phyloP scores from a whole-genome alignment of 257 asterid genomes.

The Knoxia roxburghii region DNA sequence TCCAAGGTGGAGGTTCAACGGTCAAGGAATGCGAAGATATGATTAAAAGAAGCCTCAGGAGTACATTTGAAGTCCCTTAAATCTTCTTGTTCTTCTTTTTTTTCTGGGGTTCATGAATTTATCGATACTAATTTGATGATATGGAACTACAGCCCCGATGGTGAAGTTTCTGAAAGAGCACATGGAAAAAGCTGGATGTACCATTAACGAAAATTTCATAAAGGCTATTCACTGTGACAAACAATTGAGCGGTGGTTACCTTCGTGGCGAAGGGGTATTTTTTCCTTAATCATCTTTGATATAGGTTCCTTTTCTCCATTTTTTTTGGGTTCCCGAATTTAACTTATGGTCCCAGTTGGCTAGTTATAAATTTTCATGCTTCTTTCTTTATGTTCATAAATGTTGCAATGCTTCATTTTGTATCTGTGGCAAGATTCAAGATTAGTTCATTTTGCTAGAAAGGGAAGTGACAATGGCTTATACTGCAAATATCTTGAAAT shows the following conservation, averaged over 20 bases:
- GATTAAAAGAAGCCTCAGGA: constrained; percentile 63
- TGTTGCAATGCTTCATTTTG: neutral
- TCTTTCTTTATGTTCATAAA: too few species aligned
- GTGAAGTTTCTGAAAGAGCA: constrained; percentile 71
- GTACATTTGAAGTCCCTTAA: constrained; percentile 20
- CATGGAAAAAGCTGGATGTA: constrained; percentile 71
- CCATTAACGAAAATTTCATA: constrained; percentile 49
- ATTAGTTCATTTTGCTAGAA: too few species aligned
- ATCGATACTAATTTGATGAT: neutral
- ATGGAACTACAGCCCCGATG: constrained; percentile 53
- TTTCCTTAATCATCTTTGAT: neutral
- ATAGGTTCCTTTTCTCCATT: too few species aligned
- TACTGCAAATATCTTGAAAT: too few species aligned
- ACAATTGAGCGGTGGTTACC: constrained; percentile 51
- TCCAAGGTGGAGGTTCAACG: constrained; percentile 32
- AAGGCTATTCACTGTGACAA: constrained; percentile 43
- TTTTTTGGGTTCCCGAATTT: neutral
- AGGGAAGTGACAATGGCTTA: too few species aligned
- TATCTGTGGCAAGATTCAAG: too few species aligned
- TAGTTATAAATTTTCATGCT: too few species aligned
- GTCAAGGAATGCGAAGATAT: constrained; percentile 51
- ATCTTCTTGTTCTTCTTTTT: too few species aligned
- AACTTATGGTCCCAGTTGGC: too few species aligned
- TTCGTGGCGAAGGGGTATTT: constrained; percentile 57
- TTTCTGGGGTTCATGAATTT: constrained; percentile 14